Percentiles rank a stretch among this genome's conserved stretches.
These are phyloP conservation scores for Daldinia eschscholtzii DNA, from an alignment of 2,329 filamentous ascomycete species.

Conservation along the genomic window DNA sequence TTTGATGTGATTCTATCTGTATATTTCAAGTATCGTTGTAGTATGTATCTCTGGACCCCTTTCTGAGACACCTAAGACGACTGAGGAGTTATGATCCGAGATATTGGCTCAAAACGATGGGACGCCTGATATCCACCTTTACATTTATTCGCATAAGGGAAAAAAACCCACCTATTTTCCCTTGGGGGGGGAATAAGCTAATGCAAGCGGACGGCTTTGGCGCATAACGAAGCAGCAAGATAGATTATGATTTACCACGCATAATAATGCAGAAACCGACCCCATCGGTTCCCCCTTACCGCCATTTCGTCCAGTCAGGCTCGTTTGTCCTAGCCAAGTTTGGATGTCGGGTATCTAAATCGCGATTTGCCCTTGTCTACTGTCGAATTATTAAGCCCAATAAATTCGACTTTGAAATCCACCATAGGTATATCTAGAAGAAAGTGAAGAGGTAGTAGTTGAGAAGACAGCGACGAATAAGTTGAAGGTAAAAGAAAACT, in stretches of 20 bases:
- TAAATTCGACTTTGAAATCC: not conserved
- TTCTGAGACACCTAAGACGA: not conserved
- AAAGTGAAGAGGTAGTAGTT: not conserved
- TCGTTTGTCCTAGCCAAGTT: not conserved
- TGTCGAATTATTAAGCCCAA: not conserved
- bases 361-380: not conserved
- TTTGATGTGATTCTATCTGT: conserved; percentile 1
- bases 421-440: not conserved
- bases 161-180: conserved; percentile 26
- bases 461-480: not conserved
- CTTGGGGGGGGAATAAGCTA: conserved; percentile 27
- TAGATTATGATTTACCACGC: conserved; percentile 39
- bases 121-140: conserved; percentile 14
- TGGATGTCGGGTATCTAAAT: not conserved
- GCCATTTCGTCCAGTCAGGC: conserved; percentile 8
- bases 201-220: conserved; percentile 32
- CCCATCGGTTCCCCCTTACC: conserved; percentile 1
- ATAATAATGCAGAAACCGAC: conserved; percentile 20
- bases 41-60: not conserved
- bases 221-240: conserved; percentile 26
- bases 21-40: not conserved
- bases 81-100: conserved; percentile 3
- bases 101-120: not conserved
- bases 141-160: conserved; percentile 12
- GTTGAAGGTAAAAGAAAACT: not conserved